Evolutionary conservation across 2,329 filamentous ascomycete species (phyloP).

Genomic region (Talaromyces rugulosus): DNA sequence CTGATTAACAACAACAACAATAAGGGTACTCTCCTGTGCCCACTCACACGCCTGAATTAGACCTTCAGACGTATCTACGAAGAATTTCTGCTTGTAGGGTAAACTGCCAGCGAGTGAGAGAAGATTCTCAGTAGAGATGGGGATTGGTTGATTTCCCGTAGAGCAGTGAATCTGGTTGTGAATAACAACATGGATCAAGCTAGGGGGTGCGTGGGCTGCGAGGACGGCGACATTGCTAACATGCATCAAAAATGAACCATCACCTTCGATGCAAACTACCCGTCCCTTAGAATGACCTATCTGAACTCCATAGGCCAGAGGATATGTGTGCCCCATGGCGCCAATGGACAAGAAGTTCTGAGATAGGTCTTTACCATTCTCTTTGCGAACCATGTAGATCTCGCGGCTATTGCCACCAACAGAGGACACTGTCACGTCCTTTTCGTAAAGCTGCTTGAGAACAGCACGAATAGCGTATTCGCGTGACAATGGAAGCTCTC

Average conservation of each 20-base stretch:
- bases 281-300: background rate
- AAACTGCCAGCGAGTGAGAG: background rate
- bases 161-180: background rate
- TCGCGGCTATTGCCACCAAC: constrained; percentile 5
- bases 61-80: background rate
- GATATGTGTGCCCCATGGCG: constrained; percentile 3
- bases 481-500: background rate
- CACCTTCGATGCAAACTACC: background rate
- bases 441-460: background rate
- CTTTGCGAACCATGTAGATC: constrained; percentile 1
- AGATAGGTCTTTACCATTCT: background rate
- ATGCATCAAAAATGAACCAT: constrained; percentile 4
- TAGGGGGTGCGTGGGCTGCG: background rate
- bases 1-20: background rate
- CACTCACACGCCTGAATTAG: background rate
- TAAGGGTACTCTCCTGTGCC: background rate
- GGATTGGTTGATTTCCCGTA: background rate
- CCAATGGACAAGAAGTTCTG: constrained; percentile 1
- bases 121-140: background rate
- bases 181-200: background rate
- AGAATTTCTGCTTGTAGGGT: constrained; percentile 1
- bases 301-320: background rate
- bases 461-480: background rate
- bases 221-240: background rate
- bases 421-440: background rate